phyloP scores from a whole-genome alignment of 1,284 basidiomycete species.

The Melampsora medusae region DNA sequence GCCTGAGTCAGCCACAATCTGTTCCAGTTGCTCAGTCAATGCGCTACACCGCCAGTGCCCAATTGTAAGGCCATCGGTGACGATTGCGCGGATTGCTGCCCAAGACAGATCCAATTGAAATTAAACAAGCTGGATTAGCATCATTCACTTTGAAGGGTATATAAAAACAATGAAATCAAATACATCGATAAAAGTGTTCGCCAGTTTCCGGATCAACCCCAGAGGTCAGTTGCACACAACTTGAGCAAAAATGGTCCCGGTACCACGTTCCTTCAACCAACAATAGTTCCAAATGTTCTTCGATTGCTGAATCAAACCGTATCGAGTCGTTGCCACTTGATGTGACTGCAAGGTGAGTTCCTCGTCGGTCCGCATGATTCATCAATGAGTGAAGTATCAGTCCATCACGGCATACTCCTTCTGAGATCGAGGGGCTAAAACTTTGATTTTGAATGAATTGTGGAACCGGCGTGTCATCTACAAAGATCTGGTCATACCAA shows the following conservation, averaged over 20 bases:
- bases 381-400: not conserved
- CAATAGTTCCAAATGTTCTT: not conserved
- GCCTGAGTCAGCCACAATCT: too few species aligned
- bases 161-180: not conserved
- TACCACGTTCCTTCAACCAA: not conserved
- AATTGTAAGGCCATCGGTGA: not conserved
- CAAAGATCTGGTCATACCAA: not conserved
- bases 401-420: not conserved
- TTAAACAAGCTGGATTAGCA: not conserved
- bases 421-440: not conserved
- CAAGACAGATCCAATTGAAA: not conserved
- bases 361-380: not conserved
- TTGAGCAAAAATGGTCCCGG: not conserved
- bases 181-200: not conserved
- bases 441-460: not conserved
- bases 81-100: not conserved
- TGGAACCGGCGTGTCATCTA: not conserved
- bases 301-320: not conserved
- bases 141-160: not conserved
- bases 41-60: not conserved
- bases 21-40: too few species aligned
- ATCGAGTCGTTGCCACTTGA: not conserved
- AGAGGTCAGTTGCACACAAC: not conserved
- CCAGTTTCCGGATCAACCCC: not conserved
- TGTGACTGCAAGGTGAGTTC: not conserved